Evolutionary conservation across 371 early-diverging fungal genomes (phyloP), one percentile per base, ranked within the genome.

Genomic region (Mucor piriformis): DNA sequence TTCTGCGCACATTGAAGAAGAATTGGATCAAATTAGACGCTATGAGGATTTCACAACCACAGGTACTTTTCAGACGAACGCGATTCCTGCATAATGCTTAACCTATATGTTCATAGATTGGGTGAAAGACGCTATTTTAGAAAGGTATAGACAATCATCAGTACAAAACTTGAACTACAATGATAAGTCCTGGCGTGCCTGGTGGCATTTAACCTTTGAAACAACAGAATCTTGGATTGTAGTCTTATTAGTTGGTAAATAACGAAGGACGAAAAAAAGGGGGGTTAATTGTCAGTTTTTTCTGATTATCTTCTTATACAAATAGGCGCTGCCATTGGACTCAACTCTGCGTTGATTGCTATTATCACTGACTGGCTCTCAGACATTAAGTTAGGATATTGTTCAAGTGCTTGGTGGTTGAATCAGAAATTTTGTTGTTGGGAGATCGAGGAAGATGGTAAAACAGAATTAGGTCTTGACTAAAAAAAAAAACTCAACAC

Each of bases 391-490:
- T 50, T 87, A 3, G 98, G 98, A 0, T 91, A 89, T 65, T 98
- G 98, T 66, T 72, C 76, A 3, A 85, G 73, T n/a, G 91, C 84
- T 1, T 97, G 95, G 90, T 97, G 95, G 89, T 71, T 97, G 40
- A 95, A 92, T 70, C 87, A 91, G 65, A 92, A 95, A 71, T 97
- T 97, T 74, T 97, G 98, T 73, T 97, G 98, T 69, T 95, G 94
- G 95, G 87, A 88, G 54, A 78, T 87, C 11, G 85, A 79, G 69
- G 70, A 76, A 33, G 67, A 76, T 69, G 79, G 83, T 84, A 64
- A 42, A 55, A 23, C 11, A 38, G 15, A 23, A 33, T 15, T 46
- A 29, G 32, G 6, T 27, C 11, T 29, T 18, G 10, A 59, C 20
- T 12, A 3, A 10, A 8, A 18, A 13, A 35, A 40, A 38, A 23